Evolutionary conservation across 257 asterid species (phyloP), one percentile per base, ranked within the genome.

Genomic region (Handroanthus guayacan): DNA sequence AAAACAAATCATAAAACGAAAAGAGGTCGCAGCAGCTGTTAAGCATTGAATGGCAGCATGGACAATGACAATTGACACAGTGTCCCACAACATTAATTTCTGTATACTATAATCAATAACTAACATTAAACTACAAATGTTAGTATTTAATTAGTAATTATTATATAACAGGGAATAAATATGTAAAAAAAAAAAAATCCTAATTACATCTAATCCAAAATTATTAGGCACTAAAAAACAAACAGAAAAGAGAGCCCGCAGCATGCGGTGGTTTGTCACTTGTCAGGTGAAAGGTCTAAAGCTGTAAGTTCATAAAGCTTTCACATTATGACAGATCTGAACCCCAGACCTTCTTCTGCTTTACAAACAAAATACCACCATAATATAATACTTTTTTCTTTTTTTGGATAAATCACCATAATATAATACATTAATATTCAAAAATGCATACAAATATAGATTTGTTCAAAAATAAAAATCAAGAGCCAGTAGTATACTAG

Each of bases 251-350:
- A 12, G 13, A 78, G 65, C 51, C 54, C 55, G 75, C 65, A 60
- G 4, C 14, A 11, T 41, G 58, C 47, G 75, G 82, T 68, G 84
- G 54, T 25, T 25, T 25, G 31, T 25, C 31, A 41, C 70, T 34
- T 71, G 81, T 79, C 84, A 72, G 82, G 20, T n/a, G 76, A 57
- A 60, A 66, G 11, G 62, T 69, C 69, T 39, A 76, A 51, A 63
- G 67, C 62, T 37, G 60, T 38, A 5, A 12, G 5, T 12, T 1
- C 5, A 13, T 25, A 13, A 44, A 65, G 8, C 44, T 57, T 71
- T 2, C 31, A 76, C 58, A 43, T 36, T 58, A 34, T 43, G 7
- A 36, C 81, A 82, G 85, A 85, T 85, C 86, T 74, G 64, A 68
- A n/a, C 76, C 76, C 55, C 52, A 77, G 65, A 75, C 63, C 85